A percentile compares a stretch with the other conserved stretches of the same genome.
phyloP scores from a whole-genome alignment of 768 basidiomycete species.

The Auricularia cornea region DNA sequence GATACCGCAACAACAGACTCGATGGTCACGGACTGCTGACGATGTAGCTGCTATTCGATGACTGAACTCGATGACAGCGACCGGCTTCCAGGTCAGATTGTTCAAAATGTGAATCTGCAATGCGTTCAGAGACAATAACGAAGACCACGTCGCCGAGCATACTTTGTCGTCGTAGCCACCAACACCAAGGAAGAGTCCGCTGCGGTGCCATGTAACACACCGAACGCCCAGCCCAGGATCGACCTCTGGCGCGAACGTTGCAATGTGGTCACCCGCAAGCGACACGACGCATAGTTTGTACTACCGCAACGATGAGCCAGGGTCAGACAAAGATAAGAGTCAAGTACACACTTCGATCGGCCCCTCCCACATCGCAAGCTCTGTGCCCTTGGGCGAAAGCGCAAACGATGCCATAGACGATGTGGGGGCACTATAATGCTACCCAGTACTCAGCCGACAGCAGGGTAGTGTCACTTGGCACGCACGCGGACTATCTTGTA shows the following conservation, averaged over 20 bases:
- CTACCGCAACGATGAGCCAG: conserved; percentile 27
- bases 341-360: conserved; percentile 59
- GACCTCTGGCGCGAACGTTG: conserved; percentile 58
- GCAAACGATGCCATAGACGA: conserved; percentile 59
- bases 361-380: conserved; percentile 78
- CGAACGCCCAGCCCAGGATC: conserved; percentile 85
- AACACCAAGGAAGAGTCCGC: conserved; percentile 69
- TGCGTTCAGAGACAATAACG: not conserved
- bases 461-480: conserved; percentile 3
- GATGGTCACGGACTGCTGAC: not conserved
- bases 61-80: conserved; percentile 53
- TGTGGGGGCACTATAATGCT: conserved; percentile 84
- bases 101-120: conserved; percentile 75
- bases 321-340: not conserved
- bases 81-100: conserved; percentile 63
- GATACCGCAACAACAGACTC: conserved; percentile 1
- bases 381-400: conserved; percentile 67
- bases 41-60: conserved; percentile 39
- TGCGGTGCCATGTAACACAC: conserved; percentile 77
- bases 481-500: conserved; percentile 69
- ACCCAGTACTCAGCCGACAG: conserved; percentile 8
- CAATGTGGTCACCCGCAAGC: conserved; percentile 53
- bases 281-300: conserved; percentile 69
- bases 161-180: conserved; percentile 90
- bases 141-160: not conserved